A percentile compares a stretch with the other conserved stretches of the same genome.
phyloP scores from a whole-genome alignment of 106 monocot genomes.

The Narthecium ossifragum region DNA sequence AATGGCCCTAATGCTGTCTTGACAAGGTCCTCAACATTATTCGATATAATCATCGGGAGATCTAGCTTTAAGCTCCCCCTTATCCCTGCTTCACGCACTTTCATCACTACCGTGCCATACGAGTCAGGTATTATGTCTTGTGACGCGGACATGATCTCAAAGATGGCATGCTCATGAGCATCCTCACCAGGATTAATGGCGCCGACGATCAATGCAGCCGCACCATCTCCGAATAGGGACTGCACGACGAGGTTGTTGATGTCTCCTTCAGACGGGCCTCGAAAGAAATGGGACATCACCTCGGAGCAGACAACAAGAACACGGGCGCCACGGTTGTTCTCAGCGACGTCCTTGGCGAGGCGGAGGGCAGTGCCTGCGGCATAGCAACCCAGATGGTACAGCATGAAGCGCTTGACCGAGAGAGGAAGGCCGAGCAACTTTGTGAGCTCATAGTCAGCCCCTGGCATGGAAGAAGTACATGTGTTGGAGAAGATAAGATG shows the following conservation, averaged over 20 bases:
- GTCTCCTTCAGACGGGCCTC: neutral
- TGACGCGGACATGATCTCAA: neutral
- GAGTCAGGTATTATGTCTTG: neutral
- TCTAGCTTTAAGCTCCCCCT: neutral
- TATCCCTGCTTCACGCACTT: neutral
- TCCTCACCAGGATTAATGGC: neutral
- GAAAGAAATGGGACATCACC: constrained; percentile 20
- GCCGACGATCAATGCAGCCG: neutral
- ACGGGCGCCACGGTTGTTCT: constrained; percentile 34
- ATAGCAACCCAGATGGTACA: constrained; percentile 35
- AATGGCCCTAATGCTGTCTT: neutral
- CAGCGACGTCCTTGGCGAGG: constrained; percentile 36
- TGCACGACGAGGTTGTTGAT: constrained; percentile 2
- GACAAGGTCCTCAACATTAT: neutral
- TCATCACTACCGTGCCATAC: neutral
- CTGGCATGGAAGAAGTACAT: constrained; percentile 25
- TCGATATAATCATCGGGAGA: neutral
- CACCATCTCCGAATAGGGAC: neutral
- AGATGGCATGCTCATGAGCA: neutral
- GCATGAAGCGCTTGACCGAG: constrained; percentile 24
- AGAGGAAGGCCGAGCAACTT: constrained; percentile 27
- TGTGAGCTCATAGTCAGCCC: constrained; percentile 35
- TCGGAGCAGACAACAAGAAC: constrained; percentile 32
- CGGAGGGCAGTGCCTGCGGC: constrained; percentile 36
- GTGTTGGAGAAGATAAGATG: constrained; percentile 29